These are phyloP conservation scores for Camellia lanceoleosa DNA, from an alignment of 148 eudicot species.

Conservation along the genomic window DNA sequence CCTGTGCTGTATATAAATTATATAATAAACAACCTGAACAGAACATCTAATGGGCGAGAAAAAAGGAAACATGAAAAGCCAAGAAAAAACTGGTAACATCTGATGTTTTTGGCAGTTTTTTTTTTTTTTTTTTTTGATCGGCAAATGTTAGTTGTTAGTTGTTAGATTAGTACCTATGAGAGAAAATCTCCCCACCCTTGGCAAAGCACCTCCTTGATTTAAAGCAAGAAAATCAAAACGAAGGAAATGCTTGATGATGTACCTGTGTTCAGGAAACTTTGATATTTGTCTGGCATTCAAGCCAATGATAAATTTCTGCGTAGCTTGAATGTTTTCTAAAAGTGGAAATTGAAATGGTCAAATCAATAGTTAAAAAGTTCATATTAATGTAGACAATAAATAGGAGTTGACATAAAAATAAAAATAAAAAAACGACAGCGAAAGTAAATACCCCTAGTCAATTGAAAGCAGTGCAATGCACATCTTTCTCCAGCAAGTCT, in stretches of 20 bases:
- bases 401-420: neutral
- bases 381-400: neutral
- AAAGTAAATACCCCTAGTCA: constrained; percentile 60
- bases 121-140: too few relatives aligned
- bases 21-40: too few relatives aligned
- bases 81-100: too few relatives aligned
- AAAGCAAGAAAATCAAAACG: neutral
- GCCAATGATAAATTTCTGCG: constrained; percentile 90
- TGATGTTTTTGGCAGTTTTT: neutral
- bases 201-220: neutral
- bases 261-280: constrained; percentile 85
- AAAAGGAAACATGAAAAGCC: neutral
- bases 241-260: neutral
- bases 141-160: too few relatives aligned
- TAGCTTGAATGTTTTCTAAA: constrained; percentile 73
- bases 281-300: constrained; percentile 93
- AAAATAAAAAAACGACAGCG: neutral
- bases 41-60: too few relatives aligned
- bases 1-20: too few relatives aligned
- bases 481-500: constrained; percentile 94
- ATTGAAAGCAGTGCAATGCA: constrained; percentile 80
- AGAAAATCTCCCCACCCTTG: too few relatives aligned
- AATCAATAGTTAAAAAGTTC: neutral
- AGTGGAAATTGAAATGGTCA: neutral
- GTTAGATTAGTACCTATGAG: too few relatives aligned